phyloP scores from a whole-genome alignment of 2,329 filamentous ascomycete genomes.

The Phyllosticta capitalensis region DNA sequence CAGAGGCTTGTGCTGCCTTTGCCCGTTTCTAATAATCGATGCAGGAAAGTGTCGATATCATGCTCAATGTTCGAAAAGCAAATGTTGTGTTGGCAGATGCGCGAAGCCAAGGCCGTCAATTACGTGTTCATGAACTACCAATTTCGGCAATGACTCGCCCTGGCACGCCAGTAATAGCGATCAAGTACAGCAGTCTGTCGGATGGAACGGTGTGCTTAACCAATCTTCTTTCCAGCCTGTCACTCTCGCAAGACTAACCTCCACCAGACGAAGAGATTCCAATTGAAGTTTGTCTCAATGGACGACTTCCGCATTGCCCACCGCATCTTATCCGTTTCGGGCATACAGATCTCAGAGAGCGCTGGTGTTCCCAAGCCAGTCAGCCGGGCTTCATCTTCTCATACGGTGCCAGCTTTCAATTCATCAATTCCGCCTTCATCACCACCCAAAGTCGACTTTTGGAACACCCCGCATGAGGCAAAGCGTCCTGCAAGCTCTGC shows the following conservation, averaged over 20 bases:
- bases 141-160: conserved; percentile 33
- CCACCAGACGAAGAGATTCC: conserved; percentile 33
- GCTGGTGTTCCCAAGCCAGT: not conserved
- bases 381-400: not conserved
- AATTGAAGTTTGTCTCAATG: conserved; percentile 33
- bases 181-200: conserved; percentile 30
- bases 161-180: conserved; percentile 26
- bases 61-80: conserved; percentile 17
- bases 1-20: not conserved
- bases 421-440: not conserved
- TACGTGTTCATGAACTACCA: conserved; percentile 32
- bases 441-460: not conserved
- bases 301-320: conserved; percentile 28
- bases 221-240: too few species aligned
- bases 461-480: not conserved
- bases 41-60: conserved; percentile 23
- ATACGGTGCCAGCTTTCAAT: not conserved
- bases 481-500: not conserved
- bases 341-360: not conserved
- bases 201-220: conserved; percentile 23
- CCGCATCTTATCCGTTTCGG: conserved; percentile 1
- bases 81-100: conserved; percentile 15
- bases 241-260: not conserved
- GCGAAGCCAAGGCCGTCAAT: conserved; percentile 16
- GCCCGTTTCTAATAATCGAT: not conserved